Conservation (phyloP, 2,329 filamentous ascomycete species). For the Penicillium sp. region DNA sequence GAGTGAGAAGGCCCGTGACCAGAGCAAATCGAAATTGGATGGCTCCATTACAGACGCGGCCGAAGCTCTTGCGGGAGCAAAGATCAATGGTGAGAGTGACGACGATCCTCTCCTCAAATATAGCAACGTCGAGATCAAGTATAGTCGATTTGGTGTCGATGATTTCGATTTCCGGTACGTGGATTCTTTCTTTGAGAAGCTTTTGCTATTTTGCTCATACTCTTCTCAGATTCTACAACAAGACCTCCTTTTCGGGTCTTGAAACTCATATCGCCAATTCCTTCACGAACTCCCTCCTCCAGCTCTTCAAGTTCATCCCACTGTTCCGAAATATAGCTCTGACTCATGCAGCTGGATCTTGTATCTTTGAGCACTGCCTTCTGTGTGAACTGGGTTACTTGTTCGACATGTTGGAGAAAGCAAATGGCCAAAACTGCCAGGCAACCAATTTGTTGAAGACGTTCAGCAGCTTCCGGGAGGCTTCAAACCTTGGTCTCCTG, state of each 20-base stretch:
- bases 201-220: conserved; percentile 58
- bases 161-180: conserved; percentile 98
- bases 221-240: conserved; percentile 75
- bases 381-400: conserved; percentile 92
- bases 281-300: conserved; percentile 86
- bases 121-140: conserved; percentile 93
- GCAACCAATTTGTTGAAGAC: conserved; percentile 92
- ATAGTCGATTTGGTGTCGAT: conserved; percentile 98
- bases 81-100: conserved; percentile 66
- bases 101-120: conserved; percentile 85
- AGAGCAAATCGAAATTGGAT: conserved; percentile 39
- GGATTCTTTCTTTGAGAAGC: conserved; percentile 68
- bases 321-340: conserved; percentile 81
- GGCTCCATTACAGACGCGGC: conserved; percentile 51
- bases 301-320: conserved; percentile 87
- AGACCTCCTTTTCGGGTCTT: conserved; percentile 81
- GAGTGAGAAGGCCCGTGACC: conserved; percentile 80
- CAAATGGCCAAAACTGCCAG: conserved; percentile 87
- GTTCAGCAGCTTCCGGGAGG: conserved; percentile 75
- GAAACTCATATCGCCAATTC: conserved; percentile 97
- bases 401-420: conserved; percentile 97
- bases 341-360: conserved; percentile 80
- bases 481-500: conserved; percentile 69
- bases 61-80: conserved; percentile 61
- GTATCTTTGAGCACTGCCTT: conserved; percentile 75